Evolutionary conservation across 805 yeast genomes (phyloP).

Genomic region (Metschnikowia cerradonensis): DNA sequence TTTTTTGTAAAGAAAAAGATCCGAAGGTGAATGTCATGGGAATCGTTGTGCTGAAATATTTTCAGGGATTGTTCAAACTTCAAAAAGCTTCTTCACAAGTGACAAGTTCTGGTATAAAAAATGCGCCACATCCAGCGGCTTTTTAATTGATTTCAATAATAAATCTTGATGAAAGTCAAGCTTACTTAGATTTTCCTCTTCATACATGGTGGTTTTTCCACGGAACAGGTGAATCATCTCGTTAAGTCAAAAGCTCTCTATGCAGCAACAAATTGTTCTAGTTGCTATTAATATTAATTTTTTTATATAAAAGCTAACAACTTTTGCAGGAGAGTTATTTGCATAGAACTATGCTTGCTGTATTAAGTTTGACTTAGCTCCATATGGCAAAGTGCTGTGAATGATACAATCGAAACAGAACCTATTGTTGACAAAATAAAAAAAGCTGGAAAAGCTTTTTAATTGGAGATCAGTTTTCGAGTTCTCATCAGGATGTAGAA

Average conservation of each 20-base stretch:
- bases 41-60: background rate
- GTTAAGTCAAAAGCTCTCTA: background rate
- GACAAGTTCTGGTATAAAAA: background rate
- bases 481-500: too few relatives aligned
- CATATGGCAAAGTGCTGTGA: too few relatives aligned
- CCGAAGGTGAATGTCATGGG: background rate
- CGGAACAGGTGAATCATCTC: background rate
- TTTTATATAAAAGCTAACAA: too few relatives aligned
- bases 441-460: too few relatives aligned
- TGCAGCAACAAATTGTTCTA: background rate
- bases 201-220: too few relatives aligned
- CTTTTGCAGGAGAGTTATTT: too few relatives aligned
- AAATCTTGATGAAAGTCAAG: background rate
- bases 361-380: too few relatives aligned
- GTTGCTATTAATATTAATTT: background rate
- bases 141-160: background rate
- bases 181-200: background rate
- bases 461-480: too few relatives aligned
- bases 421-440: too few relatives aligned
- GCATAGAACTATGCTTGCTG: too few relatives aligned
- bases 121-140: background rate
- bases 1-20: background rate
- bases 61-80: background rate
- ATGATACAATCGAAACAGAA: too few relatives aligned
- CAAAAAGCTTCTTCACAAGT: background rate